These are phyloP conservation scores for Serendipita sp. DNA, from an alignment of 768 basidiomycete species.

Conservation along the genomic window DNA sequence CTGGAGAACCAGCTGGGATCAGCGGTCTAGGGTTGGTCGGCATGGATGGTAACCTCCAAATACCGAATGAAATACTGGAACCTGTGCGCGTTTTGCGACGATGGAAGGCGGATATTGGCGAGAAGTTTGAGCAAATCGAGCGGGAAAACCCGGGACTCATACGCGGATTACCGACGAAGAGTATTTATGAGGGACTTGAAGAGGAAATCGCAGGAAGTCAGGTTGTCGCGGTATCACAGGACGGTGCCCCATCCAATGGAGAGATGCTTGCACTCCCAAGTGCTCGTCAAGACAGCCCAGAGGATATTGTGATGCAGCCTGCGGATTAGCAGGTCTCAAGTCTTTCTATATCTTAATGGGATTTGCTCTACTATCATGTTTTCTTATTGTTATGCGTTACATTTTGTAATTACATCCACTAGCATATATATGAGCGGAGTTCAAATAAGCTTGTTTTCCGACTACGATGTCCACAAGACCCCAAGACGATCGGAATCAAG, in stretches of 20 bases:
- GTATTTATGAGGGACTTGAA: conserved; percentile 60
- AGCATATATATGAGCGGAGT: background rate
- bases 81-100: conserved; percentile 59
- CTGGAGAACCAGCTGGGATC: conserved; percentile 16
- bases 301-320: background rate
- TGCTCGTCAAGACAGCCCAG: background rate
- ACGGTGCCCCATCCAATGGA: too few species aligned
- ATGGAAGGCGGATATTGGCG: conserved; percentile 65
- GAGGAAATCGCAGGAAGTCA: conserved; percentile 31
- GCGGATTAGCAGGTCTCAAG: background rate
- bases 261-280: too few species aligned
- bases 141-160: conserved; percentile 44
- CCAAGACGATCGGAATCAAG: conserved; percentile 81
- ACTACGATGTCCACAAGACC: conserved; percentile 23
- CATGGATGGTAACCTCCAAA: conserved; percentile 42
- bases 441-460: background rate
- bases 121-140: conserved; percentile 62
- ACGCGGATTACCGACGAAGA: conserved; percentile 60
- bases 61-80: conserved; percentile 51
- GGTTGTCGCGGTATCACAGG: too few species aligned
- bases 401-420: background rate
- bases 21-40: conserved; percentile 26
- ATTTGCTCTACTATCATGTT: background rate
- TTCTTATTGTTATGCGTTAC: background rate
- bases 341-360: background rate